Evolutionary conservation across 1,139 yeast genomes (phyloP), one percentile per base, ranked within the genome.

Genomic region (Williopsis jadinii): DNA sequence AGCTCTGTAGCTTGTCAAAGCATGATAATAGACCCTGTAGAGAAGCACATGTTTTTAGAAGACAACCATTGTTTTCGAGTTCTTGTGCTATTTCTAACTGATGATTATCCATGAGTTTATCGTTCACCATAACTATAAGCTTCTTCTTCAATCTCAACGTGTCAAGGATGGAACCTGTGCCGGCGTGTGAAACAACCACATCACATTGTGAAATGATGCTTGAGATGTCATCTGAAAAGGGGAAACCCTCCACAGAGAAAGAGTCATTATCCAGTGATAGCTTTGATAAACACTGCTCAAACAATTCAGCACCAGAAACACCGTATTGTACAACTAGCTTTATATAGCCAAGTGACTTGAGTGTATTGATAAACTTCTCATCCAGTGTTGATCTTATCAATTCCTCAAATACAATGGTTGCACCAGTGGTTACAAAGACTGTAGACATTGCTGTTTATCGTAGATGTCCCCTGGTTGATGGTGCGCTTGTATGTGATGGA

Each of bases 81-180:
- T 75, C 80, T 8, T 62, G 51, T 0, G 96, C 95, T 9, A 87
- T 80, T 51, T 90, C 95, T 28, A 63, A 54, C 60, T 92, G 97
- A 59, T 92, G 98, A 58, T 87, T 85, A 56, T 86, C 86, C 90
- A 86, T 83, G 15, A 92, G 68, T 5, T 59, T 50, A 11, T 73
- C 70, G 60, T 92, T 92, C 9, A 80, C 75, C 29, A 87, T 82
- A 6, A 83, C 92, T 3, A 90, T 64, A 42, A 90, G 64, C 14
- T 73, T 76, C 54, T 75, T 78, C 3, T 63, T 46, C 29, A 67
- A 59, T 19, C 90, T 67, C 32, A 87, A 62, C 0, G 85, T 73
- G 54, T 92, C 98, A 15, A 92, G 61, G 9, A 92, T 84, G 0
- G 96, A 84, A 2, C 98, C 98, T 0, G 97, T 86, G 2, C 94